Base-by-base conservation (phyloP, 2,329 filamentous ascomycete species). In the Alternaria triticina region DNA sequence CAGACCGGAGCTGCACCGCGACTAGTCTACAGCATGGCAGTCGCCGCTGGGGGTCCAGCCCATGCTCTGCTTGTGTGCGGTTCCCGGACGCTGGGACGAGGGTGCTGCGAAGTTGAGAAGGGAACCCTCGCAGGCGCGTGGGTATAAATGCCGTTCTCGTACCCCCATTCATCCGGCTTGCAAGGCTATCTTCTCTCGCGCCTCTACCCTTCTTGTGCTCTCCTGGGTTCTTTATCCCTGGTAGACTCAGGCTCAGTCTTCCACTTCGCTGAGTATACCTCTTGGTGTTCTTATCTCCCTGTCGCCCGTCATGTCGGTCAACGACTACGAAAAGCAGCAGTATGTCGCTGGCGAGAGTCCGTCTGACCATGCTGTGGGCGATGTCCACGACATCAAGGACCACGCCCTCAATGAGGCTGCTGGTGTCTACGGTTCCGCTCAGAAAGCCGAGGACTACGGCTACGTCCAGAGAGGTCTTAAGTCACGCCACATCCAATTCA, bases 401-500 rank as follows among this genome's bases (percentile, higher is more conserved):
- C 61, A 50, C 30, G 69, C 66, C 30, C 70, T 82, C 22, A 77
- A 74, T 22, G 86, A 87, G 73, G 85, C 85, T 44, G 82, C 82
- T 45, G 86, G 84, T 55, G 50, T 87, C 20, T 87, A 86, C 72
- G 85, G 86, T 49, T 82, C 86, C 66, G 70, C 84, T 43, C 77
- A 83, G 57, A 82, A 81, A 7, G 85, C 85, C 10, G 64, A 66
- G 43, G 45, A 64, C 5, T 64, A 52, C 23, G 64, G 64, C 55
- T 67, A 67, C 30, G 58, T 67, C 22, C 57, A 62, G 36, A 36
- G 61, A 59, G 67, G 80, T 52, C 77, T 84, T 59, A 85, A 85
- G 72, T 85, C 84, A 40, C 82, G 86, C 67, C 86, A 88, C 73
- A 86, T 88, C 54, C 82, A 87, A 65, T 86, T 88, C 71, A 89